These are phyloP conservation scores for Calonectria crousiana DNA, from an alignment of 2,329 filamentous ascomycete genomes.

Conservation along the genomic window DNA sequence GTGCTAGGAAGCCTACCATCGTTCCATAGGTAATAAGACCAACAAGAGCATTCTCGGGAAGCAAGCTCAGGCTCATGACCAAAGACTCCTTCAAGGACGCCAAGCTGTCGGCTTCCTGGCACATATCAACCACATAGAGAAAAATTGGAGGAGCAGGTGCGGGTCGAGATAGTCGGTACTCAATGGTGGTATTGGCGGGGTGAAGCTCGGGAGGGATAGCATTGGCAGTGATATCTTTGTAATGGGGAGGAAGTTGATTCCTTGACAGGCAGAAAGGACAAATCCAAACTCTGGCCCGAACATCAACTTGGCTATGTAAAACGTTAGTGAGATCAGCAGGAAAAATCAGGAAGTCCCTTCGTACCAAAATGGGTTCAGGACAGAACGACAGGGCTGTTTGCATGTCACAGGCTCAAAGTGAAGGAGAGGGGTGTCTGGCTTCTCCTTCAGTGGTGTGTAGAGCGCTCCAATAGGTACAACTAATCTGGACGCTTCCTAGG, in stretches of 20 bases:
- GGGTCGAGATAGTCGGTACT: constrained; percentile 84
- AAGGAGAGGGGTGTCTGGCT: constrained; percentile 86
- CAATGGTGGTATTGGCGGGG: constrained; percentile 87
- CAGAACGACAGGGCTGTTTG: constrained; percentile 94
- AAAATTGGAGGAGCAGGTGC: constrained; percentile 91
- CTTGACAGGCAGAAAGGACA: constrained; percentile 89
- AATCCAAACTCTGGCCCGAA: constrained; percentile 87
- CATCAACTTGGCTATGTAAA: constrained; percentile 78
- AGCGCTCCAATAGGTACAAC: constrained; percentile 96
- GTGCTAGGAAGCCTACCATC: constrained; percentile 71
- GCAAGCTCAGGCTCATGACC: constrained; percentile 85
- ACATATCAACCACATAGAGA: constrained; percentile 88
- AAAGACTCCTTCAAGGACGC: constrained; percentile 87
- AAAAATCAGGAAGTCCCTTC: constrained; percentile 41
- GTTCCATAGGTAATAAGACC: constrained; percentile 91
- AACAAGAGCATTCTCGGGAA: constrained; percentile 85
- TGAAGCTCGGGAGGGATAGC: constrained; percentile 87
- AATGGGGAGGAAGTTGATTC: constrained; percentile 85
- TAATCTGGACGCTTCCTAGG: constrained; percentile 86
- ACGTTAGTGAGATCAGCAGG: constrained; percentile 38
- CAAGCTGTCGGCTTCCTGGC: constrained; percentile 88
- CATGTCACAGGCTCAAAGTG: constrained; percentile 98
- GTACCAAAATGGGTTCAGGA: constrained; percentile 97
- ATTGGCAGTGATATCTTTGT: constrained; percentile 89
- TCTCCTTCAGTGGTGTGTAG: constrained; percentile 96